A percentile compares a stretch with the other conserved stretches of the same genome.
Evolutionary conservation across 345 rosid genomes (phyloP).

Genomic region (Pugionium dolabratum): DNA sequence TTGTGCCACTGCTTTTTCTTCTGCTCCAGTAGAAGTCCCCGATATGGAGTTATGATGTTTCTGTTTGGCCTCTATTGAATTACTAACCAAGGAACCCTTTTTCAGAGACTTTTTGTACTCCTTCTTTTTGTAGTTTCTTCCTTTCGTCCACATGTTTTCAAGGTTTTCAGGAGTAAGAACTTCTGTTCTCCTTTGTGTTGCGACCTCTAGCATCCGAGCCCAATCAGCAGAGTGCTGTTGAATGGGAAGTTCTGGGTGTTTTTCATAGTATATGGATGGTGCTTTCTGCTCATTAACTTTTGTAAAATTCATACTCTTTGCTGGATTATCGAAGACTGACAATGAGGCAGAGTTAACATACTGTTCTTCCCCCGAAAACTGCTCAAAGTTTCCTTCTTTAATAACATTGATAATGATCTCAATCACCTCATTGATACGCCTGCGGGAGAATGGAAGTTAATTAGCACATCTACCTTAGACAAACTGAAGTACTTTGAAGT

Average conservation of each 20-base stretch:
- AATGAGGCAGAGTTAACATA: constrained; percentile 38
- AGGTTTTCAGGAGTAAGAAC: constrained; percentile 97
- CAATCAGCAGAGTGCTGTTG: constrained; percentile 66
- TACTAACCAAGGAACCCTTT: constrained; percentile 36
- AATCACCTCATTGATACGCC: constrained; percentile 89
- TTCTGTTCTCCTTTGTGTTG: constrained; percentile 91
- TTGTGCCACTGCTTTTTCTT: constrained; percentile 44
- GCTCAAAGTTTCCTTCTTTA: constrained; percentile 51
- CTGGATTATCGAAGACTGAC: constrained; percentile 47
- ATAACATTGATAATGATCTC: constrained; percentile 63
- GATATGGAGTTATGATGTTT: constrained; percentile 38
- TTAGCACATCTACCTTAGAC: constrained; percentile 25
- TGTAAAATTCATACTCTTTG: constrained; percentile 38
- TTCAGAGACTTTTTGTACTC: constrained; percentile 54
- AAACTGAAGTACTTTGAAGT: constrained; percentile 10
- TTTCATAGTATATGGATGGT: constrained; percentile 32
- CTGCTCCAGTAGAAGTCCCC: constrained; percentile 42
- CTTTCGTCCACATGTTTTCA: constrained; percentile 98
- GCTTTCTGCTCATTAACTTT: constrained; percentile 42
- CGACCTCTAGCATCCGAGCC: constrained; percentile 80
- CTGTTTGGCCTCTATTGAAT: constrained; percentile 28
- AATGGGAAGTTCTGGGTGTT: constrained; percentile 42
- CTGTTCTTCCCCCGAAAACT: constrained; percentile 43
- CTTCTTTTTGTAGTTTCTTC: constrained; percentile 82
- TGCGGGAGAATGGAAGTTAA: constrained; percentile 34